Conservation (phyloP, 495 filamentous ascomycete species). For the Talaromyces adpressus region DNA sequence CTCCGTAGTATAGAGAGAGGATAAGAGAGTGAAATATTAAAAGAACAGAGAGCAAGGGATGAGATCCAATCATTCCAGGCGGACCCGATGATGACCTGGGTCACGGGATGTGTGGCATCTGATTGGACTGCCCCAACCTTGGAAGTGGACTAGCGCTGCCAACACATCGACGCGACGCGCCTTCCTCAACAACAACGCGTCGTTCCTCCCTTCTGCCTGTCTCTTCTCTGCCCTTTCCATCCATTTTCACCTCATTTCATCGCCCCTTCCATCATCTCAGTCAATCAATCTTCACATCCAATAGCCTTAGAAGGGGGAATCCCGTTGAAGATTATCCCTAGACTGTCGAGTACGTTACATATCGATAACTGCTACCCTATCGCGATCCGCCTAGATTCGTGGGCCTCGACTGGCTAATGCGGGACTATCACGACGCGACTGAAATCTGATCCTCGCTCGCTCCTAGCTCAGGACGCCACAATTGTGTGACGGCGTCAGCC, state of each 20-base stretch:
- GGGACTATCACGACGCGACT: conserved; percentile 4
- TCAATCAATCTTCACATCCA: background rate
- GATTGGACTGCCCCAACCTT: background rate
- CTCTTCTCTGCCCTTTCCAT: conserved; percentile 13
- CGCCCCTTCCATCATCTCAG: background rate
- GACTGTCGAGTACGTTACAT: background rate
- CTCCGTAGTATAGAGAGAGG: no score
- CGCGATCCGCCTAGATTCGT: background rate
- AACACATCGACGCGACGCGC: conserved; percentile 5
- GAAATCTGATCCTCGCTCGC: background rate
- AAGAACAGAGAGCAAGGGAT: background rate
- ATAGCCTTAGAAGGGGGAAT: background rate
- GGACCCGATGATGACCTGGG: background rate
- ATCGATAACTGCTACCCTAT: background rate
- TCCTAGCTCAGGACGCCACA: conserved; percentile 6
- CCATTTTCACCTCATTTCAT: conserved; percentile 7
- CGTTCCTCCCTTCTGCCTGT: background rate
- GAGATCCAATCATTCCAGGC: background rate
- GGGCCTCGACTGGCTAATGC: background rate
- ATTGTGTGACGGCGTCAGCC: conserved; percentile 4
- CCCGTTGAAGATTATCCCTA: background rate
- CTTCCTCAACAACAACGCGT: conserved; percentile 6
- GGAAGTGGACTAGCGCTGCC: conserved; percentile 1
- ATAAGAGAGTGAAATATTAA: background rate
- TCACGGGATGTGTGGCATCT: background rate